Conservation (phyloP, 2,329 filamentous ascomycete species). For the Grosmannia penicillata region DNA sequence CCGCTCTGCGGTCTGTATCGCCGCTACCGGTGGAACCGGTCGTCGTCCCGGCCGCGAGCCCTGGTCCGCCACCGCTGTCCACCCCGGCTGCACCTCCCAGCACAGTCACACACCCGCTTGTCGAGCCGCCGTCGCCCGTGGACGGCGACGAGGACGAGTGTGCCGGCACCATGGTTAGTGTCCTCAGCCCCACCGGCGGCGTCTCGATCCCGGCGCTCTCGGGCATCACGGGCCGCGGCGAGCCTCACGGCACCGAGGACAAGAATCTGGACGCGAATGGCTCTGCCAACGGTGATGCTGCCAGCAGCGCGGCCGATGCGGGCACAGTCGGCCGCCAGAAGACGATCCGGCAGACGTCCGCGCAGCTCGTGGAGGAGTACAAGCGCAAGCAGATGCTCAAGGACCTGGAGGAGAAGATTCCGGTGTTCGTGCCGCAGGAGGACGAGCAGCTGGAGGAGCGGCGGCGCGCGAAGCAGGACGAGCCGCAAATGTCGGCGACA, state of each 20-base stretch:
- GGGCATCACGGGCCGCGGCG: no score
- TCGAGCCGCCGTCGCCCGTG: constrained; percentile 18
- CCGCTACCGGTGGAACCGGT: no score
- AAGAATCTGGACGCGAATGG: no score
- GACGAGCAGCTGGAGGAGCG: constrained; percentile 12
- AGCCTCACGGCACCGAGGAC: no score
- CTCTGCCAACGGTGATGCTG: no score
- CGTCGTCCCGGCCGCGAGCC: not conserved
- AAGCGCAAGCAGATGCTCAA: constrained; percentile 27
- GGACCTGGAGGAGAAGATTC: constrained; percentile 40
- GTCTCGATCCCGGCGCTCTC: constrained; percentile 5
- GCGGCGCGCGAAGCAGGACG: constrained; percentile 24
- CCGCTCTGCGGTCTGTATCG: not conserved
- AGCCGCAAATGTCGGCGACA: constrained; percentile 48
- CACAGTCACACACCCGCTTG: not conserved
- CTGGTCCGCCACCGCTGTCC: not conserved
- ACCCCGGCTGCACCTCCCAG: not conserved
- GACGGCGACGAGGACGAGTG: constrained; percentile 15
- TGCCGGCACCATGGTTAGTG: no score
- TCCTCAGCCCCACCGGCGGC: constrained; percentile 8
- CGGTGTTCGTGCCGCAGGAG: constrained; percentile 19
- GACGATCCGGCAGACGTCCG: constrained; percentile 15
- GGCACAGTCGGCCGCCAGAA: constrained; percentile 12
- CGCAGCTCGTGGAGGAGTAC: constrained; percentile 25
- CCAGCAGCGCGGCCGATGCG: constrained; percentile 5